Evolutionary conservation across 1,284 basidiomycete genomes (phyloP).

Genomic region (Cutaneotrichosporon daszewskae): DNA sequence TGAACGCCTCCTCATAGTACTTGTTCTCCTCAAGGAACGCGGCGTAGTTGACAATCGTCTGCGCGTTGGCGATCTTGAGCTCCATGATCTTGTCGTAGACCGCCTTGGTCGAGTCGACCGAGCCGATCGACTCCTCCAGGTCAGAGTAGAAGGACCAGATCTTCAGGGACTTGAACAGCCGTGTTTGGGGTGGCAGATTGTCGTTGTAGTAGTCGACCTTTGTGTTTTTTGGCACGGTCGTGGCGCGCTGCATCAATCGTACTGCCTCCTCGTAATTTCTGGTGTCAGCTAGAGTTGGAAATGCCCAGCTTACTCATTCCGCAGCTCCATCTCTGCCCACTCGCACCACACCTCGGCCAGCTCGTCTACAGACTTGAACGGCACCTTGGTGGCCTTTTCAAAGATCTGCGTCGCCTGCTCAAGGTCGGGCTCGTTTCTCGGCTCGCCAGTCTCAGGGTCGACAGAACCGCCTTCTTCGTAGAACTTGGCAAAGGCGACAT

Average conservation of each 20-base stretch:
- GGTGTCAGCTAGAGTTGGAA: slow-evolving; percentile 15
- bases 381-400: slow-evolving; percentile 84
- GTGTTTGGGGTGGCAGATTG: slow-evolving; percentile 73
- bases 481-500: slow-evolving; percentile 93
- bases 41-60: slow-evolving; percentile 95
- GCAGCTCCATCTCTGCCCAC: slow-evolving; percentile 97
- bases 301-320: slow-evolving; percentile 69
- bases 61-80: slow-evolving; percentile 96
- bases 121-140: slow-evolving; percentile 91
- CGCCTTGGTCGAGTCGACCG: slow-evolving; percentile 82
- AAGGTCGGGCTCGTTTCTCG: slow-evolving; percentile 67
- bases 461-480: slow-evolving; percentile 88
- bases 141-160: slow-evolving; percentile 99
- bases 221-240: slow-evolving; percentile 77
- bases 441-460: slow-evolving; percentile 53
- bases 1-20: slow-evolving; percentile 98
- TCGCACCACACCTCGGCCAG: slow-evolving; percentile 98
- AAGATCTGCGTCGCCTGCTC: slow-evolving; percentile 84
- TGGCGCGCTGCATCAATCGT: slow-evolving; percentile 90
- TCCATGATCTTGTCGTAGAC: slow-evolving; percentile 98
- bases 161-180: slow-evolving; percentile 96
- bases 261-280: slow-evolving; percentile 96
- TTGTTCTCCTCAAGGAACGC: slow-evolving; percentile 94
- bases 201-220: slow-evolving; percentile 96
- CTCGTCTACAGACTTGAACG: slow-evolving; percentile 94